Base-by-base conservation (phyloP, 805 yeast genomes). In the Metschnikowia amazonensis region DNA sequence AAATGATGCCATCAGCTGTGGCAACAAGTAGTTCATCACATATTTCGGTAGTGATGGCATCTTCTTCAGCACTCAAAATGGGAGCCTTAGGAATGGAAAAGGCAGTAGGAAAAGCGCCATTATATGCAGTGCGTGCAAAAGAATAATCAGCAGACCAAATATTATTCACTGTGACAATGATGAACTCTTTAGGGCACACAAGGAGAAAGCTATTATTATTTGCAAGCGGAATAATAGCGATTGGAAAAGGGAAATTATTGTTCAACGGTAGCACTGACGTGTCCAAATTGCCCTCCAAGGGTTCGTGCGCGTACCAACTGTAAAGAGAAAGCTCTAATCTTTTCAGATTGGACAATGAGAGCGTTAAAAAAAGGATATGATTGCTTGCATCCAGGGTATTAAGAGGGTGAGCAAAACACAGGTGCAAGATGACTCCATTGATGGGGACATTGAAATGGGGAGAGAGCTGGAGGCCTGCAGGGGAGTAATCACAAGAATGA, bases 91-190 rank as follows among this genome's bases (percentile, higher is more conserved):
- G 66, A 24, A 57, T 50, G 50, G 62, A 68, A 44, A 40, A 69
- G 14, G 63, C 58, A 0, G 76, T 70, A 1, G 82, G 81, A 50
- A 74, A 75, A 2, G 64, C 25, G 3, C 68, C 57, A 50, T 53
- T 37, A 33, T 52, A 50, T 29, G 47, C 47, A 46, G 49, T 44
- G 23, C 42, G 44, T 1, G 50, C 44, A 45, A 75, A 74, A 23
- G 65, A 56, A 43, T 68, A 66, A 40, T 73, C 74, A 0, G 77
- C 82, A 4, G 80, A 74, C 17, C 74, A 56, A 2, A 78, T 70
- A 40, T 75, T 72, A 47, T 74, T 76, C 3, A 72, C 57, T 4
- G 71, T 64, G 2, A 76, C 61, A 0, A 74, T 46, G 4, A 64
- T 54, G 3, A 77, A 42, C 24, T 59, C 61, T 2, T 61, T 51